Conservation (phyloP, 441 rosid species). For the Populus tomentosa region DNA sequence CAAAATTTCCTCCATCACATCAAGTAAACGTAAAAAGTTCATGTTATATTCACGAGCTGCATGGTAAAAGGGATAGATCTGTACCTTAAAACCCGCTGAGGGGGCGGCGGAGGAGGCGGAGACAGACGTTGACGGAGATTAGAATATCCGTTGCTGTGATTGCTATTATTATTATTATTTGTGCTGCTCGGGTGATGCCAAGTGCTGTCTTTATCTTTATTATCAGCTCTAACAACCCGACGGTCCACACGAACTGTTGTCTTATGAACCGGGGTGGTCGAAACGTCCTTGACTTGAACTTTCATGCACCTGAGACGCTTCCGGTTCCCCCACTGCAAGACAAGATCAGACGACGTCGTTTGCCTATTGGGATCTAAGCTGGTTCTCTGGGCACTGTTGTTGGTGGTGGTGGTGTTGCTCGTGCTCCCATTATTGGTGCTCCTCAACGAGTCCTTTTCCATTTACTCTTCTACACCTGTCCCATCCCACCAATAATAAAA, state of each 20-base stretch:
- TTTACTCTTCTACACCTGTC: conserved; percentile 34
- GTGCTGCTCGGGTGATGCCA: conserved; percentile 28
- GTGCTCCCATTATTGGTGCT: conserved; percentile 17
- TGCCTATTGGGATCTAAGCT: conserved; percentile 32
- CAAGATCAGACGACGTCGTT: conserved; percentile 45
- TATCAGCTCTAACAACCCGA: conserved; percentile 44
- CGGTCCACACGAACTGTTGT: conserved; percentile 52
- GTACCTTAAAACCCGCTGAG: conserved; percentile 63
- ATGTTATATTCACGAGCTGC: neutral
- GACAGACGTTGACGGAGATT: conserved; percentile 56
- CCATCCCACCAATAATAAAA: conserved; percentile 14
- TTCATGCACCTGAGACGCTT: conserved; percentile 68
- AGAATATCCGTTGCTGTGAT: conserved; percentile 31
- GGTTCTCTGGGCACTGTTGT: conserved; percentile 25
- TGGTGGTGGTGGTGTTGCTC: conserved; percentile 10
- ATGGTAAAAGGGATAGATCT: neutral
- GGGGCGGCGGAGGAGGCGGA: conserved; percentile 35
- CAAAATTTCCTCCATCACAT: neutral
- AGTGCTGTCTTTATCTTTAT: conserved; percentile 20
- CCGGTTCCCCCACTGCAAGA: conserved; percentile 66
- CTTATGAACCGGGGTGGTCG: conserved; percentile 31
- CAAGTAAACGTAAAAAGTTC: too few species aligned
- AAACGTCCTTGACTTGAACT: conserved; percentile 47
- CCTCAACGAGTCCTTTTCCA: conserved; percentile 46
- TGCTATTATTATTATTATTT: conserved; percentile 1